Evolutionary conservation across 306 rosid genomes (phyloP), one percentile per base, ranked within the genome.

Genomic region (Quercus variabilis): DNA sequence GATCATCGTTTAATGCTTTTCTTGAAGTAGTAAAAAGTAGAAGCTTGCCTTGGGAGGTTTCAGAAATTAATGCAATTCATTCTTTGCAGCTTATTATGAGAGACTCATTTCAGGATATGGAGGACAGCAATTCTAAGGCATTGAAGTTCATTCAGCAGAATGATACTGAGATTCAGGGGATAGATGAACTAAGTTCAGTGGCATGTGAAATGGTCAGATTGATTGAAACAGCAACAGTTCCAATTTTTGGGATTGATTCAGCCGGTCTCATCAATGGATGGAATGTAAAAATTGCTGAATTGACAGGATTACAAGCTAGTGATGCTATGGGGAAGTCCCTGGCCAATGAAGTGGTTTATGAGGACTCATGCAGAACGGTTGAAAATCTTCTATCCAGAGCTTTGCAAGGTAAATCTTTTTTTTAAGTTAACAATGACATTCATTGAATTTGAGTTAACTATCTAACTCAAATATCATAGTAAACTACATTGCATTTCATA

Each of bases 151-250:
- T 33, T 13, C 86, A 63, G 76, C 79, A 71, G 79, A 71, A 76
- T 69, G 89, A 81, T 28, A 38, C 77, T 65, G 73, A 79, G 70
- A 43, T 58, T n/a, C 88, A 41, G 67, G 85, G 75, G 46, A 77
- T 80, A 25, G 86, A 87, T 60, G 97, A 88, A 82, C 87, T 93
- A 80, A 85, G 92, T 77, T 90, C 95, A 18, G 92, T 84, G 78
- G 89, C 97, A 30, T 85, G 88, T 71, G 97, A 93, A 87, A 92
- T 93, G 97, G 97, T 85, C 78, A 94, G 89, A 74, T 68, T 94
- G 83, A 94, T 94, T 62, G 98, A 94, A 80, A 90, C 98, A 43
- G 97, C 98, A 26, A 85, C 90, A 4, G 90, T 86, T 72, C 98
- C 97, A 1, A 92, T 94, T 79, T 94, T 94, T 25, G 97, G 93